Base-by-base conservation (phyloP, 495 filamentous ascomycete genomes). In the Neurospora pannonica region DNA sequence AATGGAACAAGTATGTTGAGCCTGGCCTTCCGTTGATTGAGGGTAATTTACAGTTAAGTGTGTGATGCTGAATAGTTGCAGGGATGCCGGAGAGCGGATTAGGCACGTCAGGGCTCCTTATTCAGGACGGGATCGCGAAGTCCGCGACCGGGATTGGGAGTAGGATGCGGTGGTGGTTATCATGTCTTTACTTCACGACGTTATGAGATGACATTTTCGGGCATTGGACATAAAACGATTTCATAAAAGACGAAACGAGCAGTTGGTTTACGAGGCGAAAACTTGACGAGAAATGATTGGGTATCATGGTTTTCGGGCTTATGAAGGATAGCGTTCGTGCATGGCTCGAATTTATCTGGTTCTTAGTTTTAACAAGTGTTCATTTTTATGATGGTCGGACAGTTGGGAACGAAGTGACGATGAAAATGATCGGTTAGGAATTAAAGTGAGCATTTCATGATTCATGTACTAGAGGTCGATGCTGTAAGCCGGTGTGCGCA, bases 1-100 rank as follows among this genome's bases (percentile, higher is more conserved):
- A 87, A 75, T 87, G 85, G 85, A 77, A 82, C 37, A 82, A 81
- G 54, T 84, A 85, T 76, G 83, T 87, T 48, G 85, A 84, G 74
- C 77, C 81, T 28, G 83, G 81, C 36, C 10, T 48, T 38, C 78
- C 82, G 11, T 79, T 81, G 19, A 76, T 70, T 28, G 77, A 76
- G 71, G 37, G 70, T 3, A 21, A 36, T 24, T 71, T 28, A 72
- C 40, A 34, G 36, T 71, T 36, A 70, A 42, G 72, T 28, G 31
- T 5, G 43, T 72, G 71, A 43, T 43, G 43, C 28, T 48, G 38
- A 43, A 72, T 48, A 48, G 54, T 67, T 67, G 28, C 54, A 67
- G 54, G 54, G 54, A 67, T 17, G 54, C 28, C 54, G 54, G 54
- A 67, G 54, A 67, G 54, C 54, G 54, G 54, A 67, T 67, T 34